Evolutionary conservation across 176 grass and related monocot species (phyloP).

Genomic region (Elymus sibiricus): DNA sequence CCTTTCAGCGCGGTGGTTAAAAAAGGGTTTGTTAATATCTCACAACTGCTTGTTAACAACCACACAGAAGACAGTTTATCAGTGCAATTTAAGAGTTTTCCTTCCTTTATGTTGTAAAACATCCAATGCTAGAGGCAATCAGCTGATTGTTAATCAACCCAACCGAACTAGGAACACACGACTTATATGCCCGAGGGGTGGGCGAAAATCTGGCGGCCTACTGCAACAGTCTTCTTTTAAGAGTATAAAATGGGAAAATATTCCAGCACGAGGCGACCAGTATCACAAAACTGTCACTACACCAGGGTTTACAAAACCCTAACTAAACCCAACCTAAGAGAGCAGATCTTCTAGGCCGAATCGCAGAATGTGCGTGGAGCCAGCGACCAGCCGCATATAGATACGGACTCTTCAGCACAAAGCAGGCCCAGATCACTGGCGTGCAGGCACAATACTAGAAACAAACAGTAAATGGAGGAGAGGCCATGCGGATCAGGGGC

Average conservation of each 20-base stretch:
- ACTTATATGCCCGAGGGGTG: neutral
- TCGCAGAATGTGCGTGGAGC: neutral
- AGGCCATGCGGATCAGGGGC: neutral
- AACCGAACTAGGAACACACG: neutral
- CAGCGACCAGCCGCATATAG: no score
- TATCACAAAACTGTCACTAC: neutral
- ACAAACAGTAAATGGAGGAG: neutral
- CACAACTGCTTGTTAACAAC: neutral
- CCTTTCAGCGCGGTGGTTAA: neutral
- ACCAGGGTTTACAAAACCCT: slow-evolving; percentile 26
- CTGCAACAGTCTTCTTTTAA: neutral
- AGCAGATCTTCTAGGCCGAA: neutral
- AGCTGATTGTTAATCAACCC: neutral
- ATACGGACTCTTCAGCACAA: neutral
- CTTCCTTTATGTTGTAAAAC: neutral
- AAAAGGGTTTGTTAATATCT: neutral
- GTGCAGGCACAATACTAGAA: neutral
- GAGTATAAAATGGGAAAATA: neutral
- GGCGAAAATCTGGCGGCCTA: neutral
- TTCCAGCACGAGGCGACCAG: no score
- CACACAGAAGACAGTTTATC: neutral
- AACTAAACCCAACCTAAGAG: slow-evolving; percentile 18
- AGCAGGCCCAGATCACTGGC: neutral
- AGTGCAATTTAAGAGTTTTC: neutral
- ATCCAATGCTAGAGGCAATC: neutral